Percentiles rank a stretch among this genome's conserved stretches.
phyloP scores from a whole-genome alignment of 805 yeast species.

The Candida taoyuanica region DNA sequence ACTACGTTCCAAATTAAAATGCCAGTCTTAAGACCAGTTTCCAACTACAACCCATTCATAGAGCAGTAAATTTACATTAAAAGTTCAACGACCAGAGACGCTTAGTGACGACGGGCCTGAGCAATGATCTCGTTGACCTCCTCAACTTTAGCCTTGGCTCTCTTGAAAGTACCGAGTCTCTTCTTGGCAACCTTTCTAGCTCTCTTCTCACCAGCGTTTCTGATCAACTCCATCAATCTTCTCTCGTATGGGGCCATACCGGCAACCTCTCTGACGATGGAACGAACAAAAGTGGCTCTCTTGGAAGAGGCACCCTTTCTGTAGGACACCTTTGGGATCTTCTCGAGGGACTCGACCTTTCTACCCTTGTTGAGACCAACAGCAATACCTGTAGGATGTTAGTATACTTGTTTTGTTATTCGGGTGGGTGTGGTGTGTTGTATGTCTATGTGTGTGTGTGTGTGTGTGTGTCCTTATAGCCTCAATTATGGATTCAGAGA shows the following conservation, averaged over 20 bases:
- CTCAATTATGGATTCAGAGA: no score
- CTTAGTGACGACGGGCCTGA: constrained; percentile 91
- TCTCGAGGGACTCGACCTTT: constrained; percentile 83
- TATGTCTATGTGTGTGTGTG: neutral
- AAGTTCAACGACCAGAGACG: constrained; percentile 1
- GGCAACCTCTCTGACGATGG: constrained; percentile 92
- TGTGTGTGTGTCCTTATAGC: neutral
- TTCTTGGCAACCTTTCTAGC: constrained; percentile 99
- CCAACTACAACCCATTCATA: no score
- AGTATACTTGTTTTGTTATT: constrained; percentile 24
- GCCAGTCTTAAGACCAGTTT: no score
- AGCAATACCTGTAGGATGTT: constrained; percentile 70
- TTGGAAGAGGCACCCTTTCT: constrained; percentile 95
- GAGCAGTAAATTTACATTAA: constrained; percentile 23
- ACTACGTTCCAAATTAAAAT: no score
- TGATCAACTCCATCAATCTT: constrained; percentile 98
- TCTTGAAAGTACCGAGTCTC: constrained; percentile 99
- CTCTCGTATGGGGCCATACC: constrained; percentile 99
- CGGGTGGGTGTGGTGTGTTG: neutral
- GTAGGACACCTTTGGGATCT: constrained; percentile 86
- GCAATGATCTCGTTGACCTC: constrained; percentile 95
- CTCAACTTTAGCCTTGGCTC: constrained; percentile 99
- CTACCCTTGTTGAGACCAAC: constrained; percentile 99
- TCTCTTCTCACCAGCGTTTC: constrained; percentile 99
- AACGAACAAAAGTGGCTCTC: constrained; percentile 95